Base-by-base conservation (phyloP, 257 asterid genomes). In the Gentiana straminea region DNA sequence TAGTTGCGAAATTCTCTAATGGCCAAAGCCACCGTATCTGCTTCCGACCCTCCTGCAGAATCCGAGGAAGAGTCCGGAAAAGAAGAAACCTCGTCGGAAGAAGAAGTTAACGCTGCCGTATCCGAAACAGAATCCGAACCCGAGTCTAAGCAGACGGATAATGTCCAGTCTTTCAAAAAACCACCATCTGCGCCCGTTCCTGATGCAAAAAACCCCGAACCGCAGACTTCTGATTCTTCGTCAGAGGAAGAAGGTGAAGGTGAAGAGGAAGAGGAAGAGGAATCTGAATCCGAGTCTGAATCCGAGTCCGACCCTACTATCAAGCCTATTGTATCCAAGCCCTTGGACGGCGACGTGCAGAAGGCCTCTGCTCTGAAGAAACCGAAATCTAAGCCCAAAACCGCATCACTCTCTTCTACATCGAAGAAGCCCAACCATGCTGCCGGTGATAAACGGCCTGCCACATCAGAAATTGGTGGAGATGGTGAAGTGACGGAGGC, bases 201-300 rank as follows among this genome's bases (percentile, higher is more conserved):
- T 3, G 64, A 38, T 8, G 2, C 61, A 2, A 64, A 59, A 44
- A 75, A 68, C 5, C 9, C 65, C 49, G 51, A 52, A n/a, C 1
- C 45, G 51, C 54, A 55, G 50, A 7, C 54, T 8, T 13, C 54
- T 1, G 44, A 57, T 41, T 74, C 85, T 24, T 77, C 87, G 8
- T 44, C 65, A 11, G 81, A 61, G 24, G 24, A 24, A 24, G 24
- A 24, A 24, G 24, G 24, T 24, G 24, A 24, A 24, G 24, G 24
- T 24, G 24, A 24, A 24, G 24, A 24, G 24, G 24, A 24, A n/a
- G n/a, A n/a, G 33, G 70, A 61, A 2, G 66, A 62, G 0, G 81
- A 59, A 4, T 70, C 86, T 6, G 82, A 68, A 15, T 75, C 83
- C 9, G 86, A 75, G 8, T 13, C 89, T 3, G 81, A 74, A 2